A percentile compares a stretch with the other conserved stretches of the same genome.
phyloP scores from a whole-genome alignment of 805 yeast species.

The Clavispora asparagi region DNA sequence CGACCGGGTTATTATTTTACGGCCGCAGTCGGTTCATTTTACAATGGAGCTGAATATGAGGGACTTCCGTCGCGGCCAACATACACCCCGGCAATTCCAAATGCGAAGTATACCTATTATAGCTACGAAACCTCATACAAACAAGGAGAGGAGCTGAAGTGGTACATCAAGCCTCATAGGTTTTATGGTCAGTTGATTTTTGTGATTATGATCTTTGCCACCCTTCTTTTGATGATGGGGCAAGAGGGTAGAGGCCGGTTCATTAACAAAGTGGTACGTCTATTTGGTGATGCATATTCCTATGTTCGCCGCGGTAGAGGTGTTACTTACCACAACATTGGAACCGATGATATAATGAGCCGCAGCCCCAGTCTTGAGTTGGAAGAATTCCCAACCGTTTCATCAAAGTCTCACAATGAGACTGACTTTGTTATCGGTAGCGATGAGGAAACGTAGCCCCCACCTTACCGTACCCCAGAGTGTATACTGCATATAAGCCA shows the following conservation, averaged over 20 bases:
- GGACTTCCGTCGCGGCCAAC: constrained; percentile 41
- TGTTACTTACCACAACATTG: neutral
- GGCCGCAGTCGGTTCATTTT: constrained; percentile 43
- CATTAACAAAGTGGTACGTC: neutral
- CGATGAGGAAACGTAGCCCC: constrained; percentile 11
- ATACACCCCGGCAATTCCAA: constrained; percentile 19
- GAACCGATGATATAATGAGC: neutral
- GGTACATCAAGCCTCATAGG: constrained; percentile 42
- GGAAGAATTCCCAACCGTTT: neutral
- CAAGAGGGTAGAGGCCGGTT: constrained; percentile 15
- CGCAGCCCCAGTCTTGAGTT: neutral
- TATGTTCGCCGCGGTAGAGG: neutral
- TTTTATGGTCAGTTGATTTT: constrained; percentile 35
- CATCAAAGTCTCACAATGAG: constrained; percentile 1
- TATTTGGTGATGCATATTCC: neutral
- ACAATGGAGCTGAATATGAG: constrained; percentile 49
- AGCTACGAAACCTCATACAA: constrained; percentile 27
- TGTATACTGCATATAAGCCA: neutral
- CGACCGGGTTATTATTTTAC: constrained; percentile 47
- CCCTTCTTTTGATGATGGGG: constrained; percentile 31
- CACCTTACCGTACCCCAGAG: neutral
- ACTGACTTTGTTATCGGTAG: constrained; percentile 16
- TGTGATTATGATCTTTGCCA: constrained; percentile 18
- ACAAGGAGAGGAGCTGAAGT: constrained; percentile 30
- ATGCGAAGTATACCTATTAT: constrained; percentile 16